These are phyloP conservation scores for Cladorrhinum sp. DNA, from an alignment of 2,329 filamentous ascomycete genomes.

Conservation along the genomic window DNA sequence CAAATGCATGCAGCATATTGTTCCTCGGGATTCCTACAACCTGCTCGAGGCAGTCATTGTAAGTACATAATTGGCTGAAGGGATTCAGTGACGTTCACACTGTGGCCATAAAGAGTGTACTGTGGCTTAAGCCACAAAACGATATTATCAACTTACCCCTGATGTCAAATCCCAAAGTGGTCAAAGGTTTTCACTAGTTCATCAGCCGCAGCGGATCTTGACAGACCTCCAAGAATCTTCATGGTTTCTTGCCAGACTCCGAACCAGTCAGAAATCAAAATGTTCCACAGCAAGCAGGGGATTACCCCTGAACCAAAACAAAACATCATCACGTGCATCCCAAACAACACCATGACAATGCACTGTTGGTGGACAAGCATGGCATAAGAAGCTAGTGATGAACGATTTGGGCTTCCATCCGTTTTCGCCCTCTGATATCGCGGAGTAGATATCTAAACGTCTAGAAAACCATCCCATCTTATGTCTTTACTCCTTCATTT, in stretches of 20 bases:
- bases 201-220: neutral
- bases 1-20: constrained; percentile 1
- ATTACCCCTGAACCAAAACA: too few species aligned
- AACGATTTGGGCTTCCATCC: too few species aligned
- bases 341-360: neutral
- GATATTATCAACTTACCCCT: neutral
- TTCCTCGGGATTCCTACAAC: neutral
- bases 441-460: too few species aligned
- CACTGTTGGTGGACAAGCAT: too few species aligned
- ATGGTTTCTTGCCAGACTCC: too few species aligned
- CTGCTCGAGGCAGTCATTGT: neutral
- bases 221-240: too few species aligned
- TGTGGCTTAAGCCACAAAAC: neutral
- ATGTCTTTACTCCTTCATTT: too few species aligned
- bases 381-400: too few species aligned
- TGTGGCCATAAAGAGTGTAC: neutral
- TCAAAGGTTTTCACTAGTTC: neutral
- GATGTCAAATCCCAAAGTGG: neutral
- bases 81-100: neutral
- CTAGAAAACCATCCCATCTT: too few species aligned
- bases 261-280: too few species aligned
- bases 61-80: neutral
- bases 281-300: too few species aligned
- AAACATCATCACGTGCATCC: neutral
- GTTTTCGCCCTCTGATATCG: too few species aligned